Evolutionary conservation across 2,329 filamentous ascomycete genomes (phyloP), one percentile per base, ranked within the genome.

Genomic region (Fusarium ramigenum): DNA sequence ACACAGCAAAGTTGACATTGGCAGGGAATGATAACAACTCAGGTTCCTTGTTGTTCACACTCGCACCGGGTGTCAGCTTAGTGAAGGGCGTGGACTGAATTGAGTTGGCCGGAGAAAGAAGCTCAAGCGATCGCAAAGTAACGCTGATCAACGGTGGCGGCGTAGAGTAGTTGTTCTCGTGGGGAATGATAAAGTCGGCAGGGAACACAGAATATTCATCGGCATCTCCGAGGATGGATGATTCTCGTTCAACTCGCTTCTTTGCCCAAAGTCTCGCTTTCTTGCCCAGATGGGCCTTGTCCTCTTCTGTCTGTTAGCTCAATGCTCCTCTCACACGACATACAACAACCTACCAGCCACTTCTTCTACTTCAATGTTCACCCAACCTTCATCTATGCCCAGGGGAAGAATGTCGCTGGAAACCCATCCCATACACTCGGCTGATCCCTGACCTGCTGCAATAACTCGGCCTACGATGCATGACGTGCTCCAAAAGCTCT

Each of bases 391-490:
- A 11, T 80, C 81, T 21, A 87, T 75, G 0, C 85, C 87, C 18
- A 83, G 78, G 0, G 90, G 90, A 4, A 86, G 76, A 23, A 92
- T 84, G 60, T 90, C 87, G 36, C 87, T 90, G 16, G 89, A 91
- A 60, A 93, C 84, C 91, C 91, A 92, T 58, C 90, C 90, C 89
- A 92, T 90, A 77, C 90, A 90, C 77, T 92, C 90, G 1, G 86
- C 86, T 21, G 90, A 87, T 6, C 89, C 90, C 60, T 86, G 86
- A 12, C 89, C 88, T 34, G 90, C 90, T 36, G 90, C 90, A 39
- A 93, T 82, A 7, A 93, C 89, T 34, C 90, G 87, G 7, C 90
- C 91, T 15, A 92, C 87, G 46, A 93, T 85, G 77, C 90, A 92
- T 18, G 87, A 85, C 3, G 88, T 91, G 80, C 90, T 92, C 91